Evolutionary conservation across 345 rosid species (phyloP).

Genomic region (Eucalyptus marginata): DNA sequence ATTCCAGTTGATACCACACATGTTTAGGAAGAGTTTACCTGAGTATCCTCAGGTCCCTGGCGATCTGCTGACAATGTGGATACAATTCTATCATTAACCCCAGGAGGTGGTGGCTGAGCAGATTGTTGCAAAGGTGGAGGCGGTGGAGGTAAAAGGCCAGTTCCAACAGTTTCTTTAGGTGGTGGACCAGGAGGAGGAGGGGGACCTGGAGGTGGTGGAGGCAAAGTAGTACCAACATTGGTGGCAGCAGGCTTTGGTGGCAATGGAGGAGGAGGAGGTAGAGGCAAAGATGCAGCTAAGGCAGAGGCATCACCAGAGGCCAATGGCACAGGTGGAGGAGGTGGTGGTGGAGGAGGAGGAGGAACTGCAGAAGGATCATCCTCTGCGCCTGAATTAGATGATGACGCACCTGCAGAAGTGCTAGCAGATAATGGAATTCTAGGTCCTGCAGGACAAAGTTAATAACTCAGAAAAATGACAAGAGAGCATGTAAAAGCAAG

Average conservation of each 20-base stretch:
- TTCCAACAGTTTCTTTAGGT: conserved; percentile 45
- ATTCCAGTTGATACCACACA: background rate
- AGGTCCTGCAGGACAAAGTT: conserved; percentile 42
- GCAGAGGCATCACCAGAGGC: conserved; percentile 28
- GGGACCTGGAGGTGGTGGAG: conserved; percentile 54
- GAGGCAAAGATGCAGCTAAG: conserved; percentile 50
- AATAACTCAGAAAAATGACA: background rate
- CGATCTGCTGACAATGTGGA: conserved; percentile 31
- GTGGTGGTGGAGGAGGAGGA: conserved; percentile 67
- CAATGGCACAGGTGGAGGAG: conserved; percentile 44
- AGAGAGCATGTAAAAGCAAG: background rate
- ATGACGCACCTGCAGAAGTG: conserved; percentile 42
- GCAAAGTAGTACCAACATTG: conserved; percentile 35
- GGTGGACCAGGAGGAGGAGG: conserved; percentile 97
- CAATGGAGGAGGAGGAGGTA: conserved; percentile 86
- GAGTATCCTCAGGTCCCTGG: conserved; percentile 29
- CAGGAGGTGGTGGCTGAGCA: conserved; percentile 54
- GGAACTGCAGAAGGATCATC: conserved; percentile 44
- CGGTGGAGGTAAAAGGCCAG: conserved; percentile 48
- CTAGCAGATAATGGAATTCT: conserved; percentile 63
- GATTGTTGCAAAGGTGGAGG: conserved; percentile 55
- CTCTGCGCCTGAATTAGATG: conserved; percentile 49
- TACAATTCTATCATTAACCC: conserved; percentile 24
- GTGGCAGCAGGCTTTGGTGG: conserved; percentile 50
- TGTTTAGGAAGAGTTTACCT: conserved; percentile 11